Evolutionary conservation across 805 yeast genomes (phyloP).

Genomic region (Candida ovalis): DNA sequence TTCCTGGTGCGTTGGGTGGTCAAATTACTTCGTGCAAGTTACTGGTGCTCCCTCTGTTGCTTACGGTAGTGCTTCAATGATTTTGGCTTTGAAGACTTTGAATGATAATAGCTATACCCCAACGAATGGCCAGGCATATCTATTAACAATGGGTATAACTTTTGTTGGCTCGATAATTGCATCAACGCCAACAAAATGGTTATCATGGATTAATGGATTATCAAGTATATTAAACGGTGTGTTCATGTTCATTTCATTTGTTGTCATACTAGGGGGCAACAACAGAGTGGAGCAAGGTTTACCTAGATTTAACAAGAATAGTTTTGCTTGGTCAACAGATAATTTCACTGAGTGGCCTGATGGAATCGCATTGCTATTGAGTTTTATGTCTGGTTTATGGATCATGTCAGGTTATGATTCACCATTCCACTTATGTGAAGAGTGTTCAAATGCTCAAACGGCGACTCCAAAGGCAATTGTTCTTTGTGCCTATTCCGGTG

Average conservation of each 20-base stretch:
- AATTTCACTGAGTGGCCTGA: constrained; percentile 59
- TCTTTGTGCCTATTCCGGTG: constrained; percentile 51
- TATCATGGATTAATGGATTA: constrained; percentile 47
- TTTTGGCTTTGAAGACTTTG: constrained; percentile 46
- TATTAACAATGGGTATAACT: constrained; percentile 48
- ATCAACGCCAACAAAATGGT: constrained; percentile 49
- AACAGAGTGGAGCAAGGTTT: constrained; percentile 33
- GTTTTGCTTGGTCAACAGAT: constrained; percentile 48
- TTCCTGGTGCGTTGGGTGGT: constrained; percentile 61
- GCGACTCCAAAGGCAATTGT: constrained; percentile 68
- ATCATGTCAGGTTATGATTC: constrained; percentile 73
- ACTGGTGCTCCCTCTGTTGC: constrained; percentile 60
- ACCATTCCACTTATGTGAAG: constrained; percentile 69
- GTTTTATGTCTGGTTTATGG: constrained; percentile 58
- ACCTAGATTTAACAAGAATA: constrained; percentile 45
- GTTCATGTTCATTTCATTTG: constrained; percentile 47
- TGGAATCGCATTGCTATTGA: constrained; percentile 53
- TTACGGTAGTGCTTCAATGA: constrained; percentile 54
- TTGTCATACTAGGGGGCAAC: constrained; percentile 50
- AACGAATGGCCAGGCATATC: constrained; percentile 45
- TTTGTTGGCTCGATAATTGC: constrained; percentile 44
- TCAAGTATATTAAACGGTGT: constrained; percentile 47
- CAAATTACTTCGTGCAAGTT: constrained; percentile 60
- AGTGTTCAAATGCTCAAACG: constrained; percentile 55
- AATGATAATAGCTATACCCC: constrained; percentile 38